phyloP scores from a whole-genome alignment of 805 yeast genomes.

The Ogataea nakhonphanomensis region DNA sequence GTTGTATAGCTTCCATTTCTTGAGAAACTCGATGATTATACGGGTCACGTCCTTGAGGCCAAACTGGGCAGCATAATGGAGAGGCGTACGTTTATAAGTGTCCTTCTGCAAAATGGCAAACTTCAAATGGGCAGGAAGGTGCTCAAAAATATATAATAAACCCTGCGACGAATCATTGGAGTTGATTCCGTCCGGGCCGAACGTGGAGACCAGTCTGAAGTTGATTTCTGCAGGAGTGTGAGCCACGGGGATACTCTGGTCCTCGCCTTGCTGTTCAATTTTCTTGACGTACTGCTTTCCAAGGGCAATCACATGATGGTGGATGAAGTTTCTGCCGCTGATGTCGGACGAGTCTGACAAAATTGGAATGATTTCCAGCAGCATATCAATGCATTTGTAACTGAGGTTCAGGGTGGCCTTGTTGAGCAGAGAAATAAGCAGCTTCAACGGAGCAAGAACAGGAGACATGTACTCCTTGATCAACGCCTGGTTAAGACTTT shows the following conservation, averaged over 20 bases:
- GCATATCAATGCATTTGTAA: constrained; percentile 51
- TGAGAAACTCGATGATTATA: constrained; percentile 52
- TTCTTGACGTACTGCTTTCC: constrained; percentile 57
- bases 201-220: constrained; percentile 48
- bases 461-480: constrained; percentile 42
- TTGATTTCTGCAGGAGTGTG: constrained; percentile 49
- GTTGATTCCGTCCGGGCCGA: constrained; percentile 61
- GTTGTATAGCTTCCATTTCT: constrained; percentile 58
- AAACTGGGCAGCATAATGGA: constrained; percentile 86
- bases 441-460: constrained; percentile 50
- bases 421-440: constrained; percentile 58
- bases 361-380: constrained; percentile 49
- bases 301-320: constrained; percentile 72
- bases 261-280: constrained; percentile 18
- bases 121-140: constrained; percentile 52
- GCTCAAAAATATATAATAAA: constrained; percentile 53
- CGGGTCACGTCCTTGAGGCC: constrained; percentile 67
- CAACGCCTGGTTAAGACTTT: constrained; percentile 42
- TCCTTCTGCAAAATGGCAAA: constrained; percentile 63
- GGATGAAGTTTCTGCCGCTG: constrained; percentile 79
- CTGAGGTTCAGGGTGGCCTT: constrained; percentile 60
- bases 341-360: constrained; percentile 68
- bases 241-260: constrained; percentile 27
- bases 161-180: constrained; percentile 58
- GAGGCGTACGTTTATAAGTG: constrained; percentile 74